Conservation (phyloP, 768 basidiomycete species). For the Neoboletus subvelutipes region DNA sequence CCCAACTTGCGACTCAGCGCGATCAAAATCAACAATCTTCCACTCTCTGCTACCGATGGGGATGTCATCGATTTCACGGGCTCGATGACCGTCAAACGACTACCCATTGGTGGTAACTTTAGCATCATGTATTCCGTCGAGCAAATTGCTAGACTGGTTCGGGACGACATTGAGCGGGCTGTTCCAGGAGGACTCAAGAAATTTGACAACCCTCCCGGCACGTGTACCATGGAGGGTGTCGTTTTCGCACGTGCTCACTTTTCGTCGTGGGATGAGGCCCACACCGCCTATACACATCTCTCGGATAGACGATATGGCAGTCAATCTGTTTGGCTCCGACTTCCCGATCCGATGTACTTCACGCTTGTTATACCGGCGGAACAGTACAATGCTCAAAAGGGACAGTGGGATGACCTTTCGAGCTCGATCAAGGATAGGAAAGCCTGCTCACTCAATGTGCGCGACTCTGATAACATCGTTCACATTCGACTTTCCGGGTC, state of each 20-base stretch:
- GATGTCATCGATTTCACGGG: conserved; percentile 34
- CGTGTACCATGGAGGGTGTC: conserved; percentile 31
- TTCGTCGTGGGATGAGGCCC: conserved; percentile 47
- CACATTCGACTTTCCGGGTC: conserved; percentile 49
- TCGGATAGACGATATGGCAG: conserved; percentile 34
- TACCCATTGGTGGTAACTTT: conserved; percentile 24
- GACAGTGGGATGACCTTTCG: conserved; percentile 47
- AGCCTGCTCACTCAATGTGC: conserved; percentile 35
- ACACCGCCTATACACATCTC: conserved; percentile 39
- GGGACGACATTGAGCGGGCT: conserved; percentile 21
- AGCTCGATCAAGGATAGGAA: conserved; percentile 36
- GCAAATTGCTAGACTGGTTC: conserved; percentile 23
- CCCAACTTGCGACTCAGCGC: conserved; percentile 31
- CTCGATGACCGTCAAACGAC: conserved; percentile 23
- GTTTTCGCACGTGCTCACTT: conserved; percentile 45
- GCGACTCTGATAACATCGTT: conserved; percentile 26
- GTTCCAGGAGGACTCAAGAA: conserved; percentile 17
- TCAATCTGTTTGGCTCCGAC: conserved; percentile 37
- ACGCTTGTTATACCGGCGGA: conserved; percentile 44
- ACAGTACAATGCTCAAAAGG: conserved; percentile 52
- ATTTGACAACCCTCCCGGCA: conserved; percentile 28
- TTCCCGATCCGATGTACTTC: conserved; percentile 53
- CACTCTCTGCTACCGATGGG: conserved; percentile 24
- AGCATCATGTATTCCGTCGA: conserved; percentile 21
- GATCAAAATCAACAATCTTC: conserved; percentile 46